Percentiles rank a stretch among this genome's conserved stretches.
Conservation (phyloP, 1,139 yeast genomes). For the Blastobotrys apis region DNA sequence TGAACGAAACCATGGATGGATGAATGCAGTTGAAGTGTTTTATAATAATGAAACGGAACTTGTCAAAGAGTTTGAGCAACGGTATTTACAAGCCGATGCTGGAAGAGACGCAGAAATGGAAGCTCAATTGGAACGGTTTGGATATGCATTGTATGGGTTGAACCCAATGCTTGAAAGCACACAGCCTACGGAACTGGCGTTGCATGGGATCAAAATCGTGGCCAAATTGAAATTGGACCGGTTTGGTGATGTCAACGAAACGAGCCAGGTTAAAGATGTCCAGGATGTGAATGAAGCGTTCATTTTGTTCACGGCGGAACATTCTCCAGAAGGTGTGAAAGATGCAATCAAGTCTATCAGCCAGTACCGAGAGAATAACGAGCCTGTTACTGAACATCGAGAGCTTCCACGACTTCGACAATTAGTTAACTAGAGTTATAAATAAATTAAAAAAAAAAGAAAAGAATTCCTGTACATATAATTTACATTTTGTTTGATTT, state of each 20-base stretch:
- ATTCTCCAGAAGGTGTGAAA: slow-evolving; percentile 42
- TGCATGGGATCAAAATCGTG: slow-evolving; percentile 62
- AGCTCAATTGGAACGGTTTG: slow-evolving; percentile 71
- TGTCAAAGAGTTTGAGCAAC: slow-evolving; percentile 52
- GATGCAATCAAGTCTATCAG: slow-evolving; percentile 54
- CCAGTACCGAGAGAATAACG: slow-evolving; percentile 30
- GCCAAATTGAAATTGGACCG: slow-evolving; percentile 62
- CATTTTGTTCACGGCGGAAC: slow-evolving; percentile 45
- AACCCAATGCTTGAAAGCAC: slow-evolving; percentile 48
- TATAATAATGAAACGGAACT: slow-evolving; percentile 44
- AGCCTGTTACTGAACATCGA: slow-evolving; percentile 14
- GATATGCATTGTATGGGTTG: slow-evolving; percentile 77
- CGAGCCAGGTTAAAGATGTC: slow-evolving; percentile 20
- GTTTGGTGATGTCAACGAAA: slow-evolving; percentile 34
- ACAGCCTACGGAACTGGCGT: slow-evolving; percentile 55
- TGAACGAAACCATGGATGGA: slow-evolving; percentile 75
- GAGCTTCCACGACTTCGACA: slow-evolving; percentile 14
- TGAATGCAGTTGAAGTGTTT: slow-evolving; percentile 52
- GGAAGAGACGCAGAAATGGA: slow-evolving; percentile 57
- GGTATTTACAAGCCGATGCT: slow-evolving; percentile 55
- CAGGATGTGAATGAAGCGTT: slow-evolving; percentile 50
- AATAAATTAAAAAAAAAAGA: neutral
- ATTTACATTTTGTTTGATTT: neutral
- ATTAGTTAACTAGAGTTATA: neutral
- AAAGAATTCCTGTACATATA: neutral